Conservation (phyloP, 306 rosid species). For the Prunus armeniaca region DNA sequence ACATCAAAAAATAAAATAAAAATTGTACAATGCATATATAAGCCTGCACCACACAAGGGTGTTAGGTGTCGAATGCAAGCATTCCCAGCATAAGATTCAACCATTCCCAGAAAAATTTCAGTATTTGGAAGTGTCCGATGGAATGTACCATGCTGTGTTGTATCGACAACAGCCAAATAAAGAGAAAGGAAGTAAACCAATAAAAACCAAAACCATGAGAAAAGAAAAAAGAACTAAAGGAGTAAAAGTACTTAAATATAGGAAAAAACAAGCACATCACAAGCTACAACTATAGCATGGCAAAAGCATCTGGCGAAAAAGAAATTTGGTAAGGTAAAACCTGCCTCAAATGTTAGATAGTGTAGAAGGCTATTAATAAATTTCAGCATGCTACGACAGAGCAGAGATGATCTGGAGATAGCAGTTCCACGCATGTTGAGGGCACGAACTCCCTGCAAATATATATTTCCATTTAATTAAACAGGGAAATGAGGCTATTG, state of each 20-base stretch:
- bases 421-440: constrained; percentile 85
- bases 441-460: constrained; percentile 75
- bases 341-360: constrained; percentile 93
- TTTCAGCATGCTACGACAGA: constrained; percentile 96
- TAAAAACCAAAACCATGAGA: neutral
- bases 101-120: neutral
- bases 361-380: constrained; percentile 89
- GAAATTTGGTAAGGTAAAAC: constrained; percentile 24
- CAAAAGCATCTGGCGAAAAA: neutral
- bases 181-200: neutral
- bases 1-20: neutral
- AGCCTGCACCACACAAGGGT: neutral
- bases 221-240: neutral
- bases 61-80: neutral
- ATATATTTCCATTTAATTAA: constrained; percentile 17
- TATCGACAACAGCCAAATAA: neutral
- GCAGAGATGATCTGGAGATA: constrained; percentile 86
- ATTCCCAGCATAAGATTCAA: constrained; percentile 6
- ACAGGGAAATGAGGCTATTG: constrained; percentile 14
- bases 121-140: neutral
- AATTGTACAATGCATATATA: neutral
- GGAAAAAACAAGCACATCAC: neutral
- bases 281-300: constrained; percentile 3
- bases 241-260: neutral
- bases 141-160: neutral